Conservation (phyloP, 805 yeast genomes). For the Zygosaccharomyces bisporus region DNA sequence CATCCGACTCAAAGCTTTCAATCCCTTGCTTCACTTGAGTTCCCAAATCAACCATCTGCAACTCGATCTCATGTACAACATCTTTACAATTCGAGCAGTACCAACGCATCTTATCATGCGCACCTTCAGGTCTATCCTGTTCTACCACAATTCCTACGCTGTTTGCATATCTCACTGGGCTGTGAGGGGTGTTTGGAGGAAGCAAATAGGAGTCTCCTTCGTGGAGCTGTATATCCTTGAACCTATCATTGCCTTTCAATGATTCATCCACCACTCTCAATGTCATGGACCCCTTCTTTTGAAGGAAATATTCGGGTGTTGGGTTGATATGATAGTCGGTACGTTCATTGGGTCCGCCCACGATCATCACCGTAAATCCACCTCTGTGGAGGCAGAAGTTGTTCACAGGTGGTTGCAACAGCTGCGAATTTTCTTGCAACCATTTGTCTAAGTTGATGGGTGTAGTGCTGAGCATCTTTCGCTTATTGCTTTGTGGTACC, state of each 20-base stretch:
- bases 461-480: constrained; percentile 23
- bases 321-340: constrained; percentile 92
- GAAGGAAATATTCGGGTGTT: constrained; percentile 92
- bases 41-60: constrained; percentile 78
- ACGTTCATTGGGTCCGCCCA: constrained; percentile 93
- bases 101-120: constrained; percentile 78
- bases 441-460: constrained; percentile 80
- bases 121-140: constrained; percentile 77
- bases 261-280: constrained; percentile 67
- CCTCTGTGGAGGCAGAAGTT: constrained; percentile 87
- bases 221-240: constrained; percentile 66
- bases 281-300: constrained; percentile 81
- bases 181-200: constrained; percentile 84
- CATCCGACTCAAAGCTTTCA: constrained; percentile 58
- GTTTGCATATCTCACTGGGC: constrained; percentile 79
- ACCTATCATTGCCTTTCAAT: constrained; percentile 49
- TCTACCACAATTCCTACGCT: constrained; percentile 90
- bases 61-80: constrained; percentile 62
- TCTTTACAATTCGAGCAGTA: constrained; percentile 70
- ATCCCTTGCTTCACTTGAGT: constrained; percentile 87
- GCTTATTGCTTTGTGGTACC: background rate
- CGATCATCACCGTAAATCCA: constrained; percentile 91
- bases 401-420: constrained; percentile 88
- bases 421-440: constrained; percentile 70
- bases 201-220: constrained; percentile 89